Evolutionary conservation across 1,284 basidiomycete species (phyloP), one percentile per base, ranked within the genome.

Genomic region (Sporisorium sorghi): DNA sequence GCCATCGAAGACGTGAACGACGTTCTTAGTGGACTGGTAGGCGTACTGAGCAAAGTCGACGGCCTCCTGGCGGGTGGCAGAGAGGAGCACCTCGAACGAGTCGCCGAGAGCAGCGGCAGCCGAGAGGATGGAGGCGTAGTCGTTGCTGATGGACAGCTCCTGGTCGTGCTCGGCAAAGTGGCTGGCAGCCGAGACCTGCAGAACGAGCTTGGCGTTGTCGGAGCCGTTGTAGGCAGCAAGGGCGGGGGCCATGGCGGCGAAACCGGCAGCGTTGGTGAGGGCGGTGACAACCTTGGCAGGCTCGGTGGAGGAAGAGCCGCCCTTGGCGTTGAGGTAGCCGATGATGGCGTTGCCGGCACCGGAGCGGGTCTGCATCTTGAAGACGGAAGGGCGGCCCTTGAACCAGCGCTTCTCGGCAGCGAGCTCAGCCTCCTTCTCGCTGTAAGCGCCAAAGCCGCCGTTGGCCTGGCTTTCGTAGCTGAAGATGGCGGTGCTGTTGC

Each of bases 311-410:
- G 64, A 64, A n/a, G 69, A 74, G 24, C 72, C 71, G 11, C 56
- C 62, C 51, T 72, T 73, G 56, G 66, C 71, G 40, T 76, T 59
- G 30, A 84, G 65, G 67, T 81, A 84, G 54, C 83, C 83, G 12
- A 77, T 69, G 59, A 84, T 78, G 56, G 82, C 80, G 53, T 58
- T 76, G 43, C 75, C 82, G 23, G 83, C 99, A 40, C 96, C 97
- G 4, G 94, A 58, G 30, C 82, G 79, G 42, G 82, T 81, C 77
- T 84, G 83, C 80, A 84, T 80, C 61, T 74, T 61, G 61, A 79
- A 78, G 55, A 84, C 83, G 51, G 73, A 65, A 49, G 81, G 71
- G 10, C 73, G 69, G 23, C 76, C 73, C 19, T 64, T 58, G 58
- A 64, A 69, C 71, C 65, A 73, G 32, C 75, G 74, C 49, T 74